Conservation (phyloP, 1,284 basidiomycete genomes). For the Tylopilus sp. region DNA sequence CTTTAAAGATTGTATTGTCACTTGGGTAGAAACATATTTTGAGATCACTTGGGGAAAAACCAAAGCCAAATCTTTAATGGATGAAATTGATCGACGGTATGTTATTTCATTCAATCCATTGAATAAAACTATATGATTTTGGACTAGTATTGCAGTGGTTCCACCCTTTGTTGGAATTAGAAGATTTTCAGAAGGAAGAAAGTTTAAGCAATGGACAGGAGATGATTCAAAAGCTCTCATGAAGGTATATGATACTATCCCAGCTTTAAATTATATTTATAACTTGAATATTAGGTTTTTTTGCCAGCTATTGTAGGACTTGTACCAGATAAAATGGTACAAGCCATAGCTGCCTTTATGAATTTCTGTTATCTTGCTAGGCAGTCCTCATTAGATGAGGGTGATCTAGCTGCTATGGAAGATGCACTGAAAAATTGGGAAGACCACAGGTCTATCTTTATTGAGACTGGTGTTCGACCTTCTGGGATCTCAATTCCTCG, state of each 20-base stretch:
- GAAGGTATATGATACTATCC: too few species aligned
- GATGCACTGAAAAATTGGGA: too few species aligned
- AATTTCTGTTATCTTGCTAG: constrained; percentile 22
- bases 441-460: too few species aligned
- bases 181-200: constrained; percentile 10
- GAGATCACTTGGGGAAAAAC: too few species aligned
- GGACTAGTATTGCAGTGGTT: constrained; percentile 13
- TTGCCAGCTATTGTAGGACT: constrained; percentile 19
- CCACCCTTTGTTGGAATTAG: constrained; percentile 12
- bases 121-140: neutral
- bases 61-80: neutral
- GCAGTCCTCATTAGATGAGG: neutral
- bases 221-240: constrained; percentile 19
- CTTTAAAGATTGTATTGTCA: too few species aligned
- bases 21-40: too few species aligned
- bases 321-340: constrained; percentile 14
- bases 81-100: constrained; percentile 15
- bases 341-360: constrained; percentile 11
- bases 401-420: too few species aligned
- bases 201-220: constrained; percentile 20
- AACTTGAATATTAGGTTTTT: constrained; percentile 11
- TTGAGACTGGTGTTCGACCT: too few species aligned
- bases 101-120: neutral
- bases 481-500: too few species aligned
- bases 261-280: too few species aligned